phyloP scores from a whole-genome alignment of 805 yeast species.

The Ascoidea rubescens region DNA sequence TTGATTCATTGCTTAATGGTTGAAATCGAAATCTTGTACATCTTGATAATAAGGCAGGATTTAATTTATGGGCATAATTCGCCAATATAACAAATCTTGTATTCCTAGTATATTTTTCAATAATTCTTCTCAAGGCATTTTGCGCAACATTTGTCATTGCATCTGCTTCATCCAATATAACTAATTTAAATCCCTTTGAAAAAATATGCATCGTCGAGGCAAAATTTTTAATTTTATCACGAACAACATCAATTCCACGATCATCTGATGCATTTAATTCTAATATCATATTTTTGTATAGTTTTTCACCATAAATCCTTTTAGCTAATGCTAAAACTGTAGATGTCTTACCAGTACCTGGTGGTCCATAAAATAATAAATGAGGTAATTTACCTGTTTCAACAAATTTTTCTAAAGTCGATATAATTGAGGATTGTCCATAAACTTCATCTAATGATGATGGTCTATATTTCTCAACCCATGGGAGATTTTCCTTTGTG shows the following conservation, averaged over 20 bases:
- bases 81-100: conserved; percentile 95
- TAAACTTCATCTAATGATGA: conserved; percentile 69
- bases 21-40: conserved; percentile 91
- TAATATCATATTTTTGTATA: conserved; percentile 75
- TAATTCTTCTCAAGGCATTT: conserved; percentile 63
- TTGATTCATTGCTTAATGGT: conserved; percentile 60
- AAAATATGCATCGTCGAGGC: conserved; percentile 94
- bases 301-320: conserved; percentile 69
- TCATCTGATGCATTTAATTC: conserved; percentile 96
- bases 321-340: conserved; percentile 78
- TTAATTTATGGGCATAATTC: conserved; percentile 87
- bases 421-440: conserved; percentile 81
- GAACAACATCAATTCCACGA: conserved; percentile 95
- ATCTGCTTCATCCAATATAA: conserved; percentile 92
- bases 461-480: conserved; percentile 97
- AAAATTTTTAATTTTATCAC: conserved; percentile 92
- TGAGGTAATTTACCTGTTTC: conserved; percentile 80
- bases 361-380: conserved; percentile 87
- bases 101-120: conserved; percentile 86
- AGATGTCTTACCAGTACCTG: conserved; percentile 89
- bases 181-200: conserved; percentile 69
- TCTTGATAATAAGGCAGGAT: conserved; percentile 88
- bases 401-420: conserved; percentile 59
- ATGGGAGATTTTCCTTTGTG: conserved; percentile 38
- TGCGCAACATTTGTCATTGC: conserved; percentile 87